phyloP scores from a whole-genome alignment of 2,329 filamentous ascomycete species.

The Diaporthe sp. region DNA sequence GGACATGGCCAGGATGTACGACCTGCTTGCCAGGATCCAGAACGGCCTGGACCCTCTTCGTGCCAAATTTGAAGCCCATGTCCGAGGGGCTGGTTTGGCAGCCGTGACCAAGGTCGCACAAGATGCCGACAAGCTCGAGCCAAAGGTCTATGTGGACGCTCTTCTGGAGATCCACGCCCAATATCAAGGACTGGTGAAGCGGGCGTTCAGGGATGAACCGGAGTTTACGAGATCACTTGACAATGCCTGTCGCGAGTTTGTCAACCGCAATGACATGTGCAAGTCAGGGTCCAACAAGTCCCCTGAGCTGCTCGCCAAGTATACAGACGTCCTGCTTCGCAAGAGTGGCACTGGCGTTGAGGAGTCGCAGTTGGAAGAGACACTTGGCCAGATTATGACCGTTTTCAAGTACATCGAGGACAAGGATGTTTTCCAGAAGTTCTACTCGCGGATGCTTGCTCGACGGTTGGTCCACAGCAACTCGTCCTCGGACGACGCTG shows the following conservation, averaged over 20 bases:
- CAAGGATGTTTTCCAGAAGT: constrained; percentile 99
- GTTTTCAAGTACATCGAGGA: constrained; percentile 99
- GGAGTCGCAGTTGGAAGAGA: constrained; percentile 92
- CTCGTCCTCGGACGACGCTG: constrained; percentile 95
- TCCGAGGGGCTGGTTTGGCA: constrained; percentile 87
- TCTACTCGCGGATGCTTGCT: constrained; percentile 96
- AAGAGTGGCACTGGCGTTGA: constrained; percentile 95
- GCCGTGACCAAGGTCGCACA: constrained; percentile 93
- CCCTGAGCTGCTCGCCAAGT: constrained; percentile 94
- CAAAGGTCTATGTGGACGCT: constrained; percentile 96
- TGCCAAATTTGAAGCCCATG: constrained; percentile 90
- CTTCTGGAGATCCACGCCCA: constrained; percentile 94
- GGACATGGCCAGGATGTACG: constrained; percentile 97
- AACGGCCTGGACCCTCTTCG: constrained; percentile 93
- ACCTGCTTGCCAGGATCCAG: constrained; percentile 87
- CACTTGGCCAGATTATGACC: constrained; percentile 95
- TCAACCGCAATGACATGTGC: constrained; percentile 97
- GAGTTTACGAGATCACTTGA: constrained; percentile 97
- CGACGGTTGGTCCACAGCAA: constrained; percentile 95
- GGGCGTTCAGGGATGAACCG: constrained; percentile 93
- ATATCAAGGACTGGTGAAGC: constrained; percentile 91
- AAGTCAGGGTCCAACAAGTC: constrained; percentile 94
- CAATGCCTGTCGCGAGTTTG: constrained; percentile 97
- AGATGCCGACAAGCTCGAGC: constrained; percentile 91
- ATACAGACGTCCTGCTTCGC: constrained; percentile 91